These are phyloP conservation scores for Pichia sp. DNA, from an alignment of 1,139 yeast species.

Conservation along the genomic window DNA sequence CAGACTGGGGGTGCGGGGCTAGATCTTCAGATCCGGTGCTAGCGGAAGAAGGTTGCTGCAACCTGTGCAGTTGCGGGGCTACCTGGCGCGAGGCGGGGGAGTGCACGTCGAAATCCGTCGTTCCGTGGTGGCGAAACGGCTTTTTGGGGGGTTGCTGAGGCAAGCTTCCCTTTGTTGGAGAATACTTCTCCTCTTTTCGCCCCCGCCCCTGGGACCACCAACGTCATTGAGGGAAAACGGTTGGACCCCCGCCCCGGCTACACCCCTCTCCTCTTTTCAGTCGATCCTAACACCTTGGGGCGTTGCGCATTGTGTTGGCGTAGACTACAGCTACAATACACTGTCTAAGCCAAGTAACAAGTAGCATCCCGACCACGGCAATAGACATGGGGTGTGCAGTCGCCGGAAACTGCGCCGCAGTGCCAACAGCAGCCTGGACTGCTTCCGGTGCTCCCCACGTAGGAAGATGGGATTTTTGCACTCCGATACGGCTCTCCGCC, in stretches of 20 bases:
- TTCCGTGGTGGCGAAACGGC: not conserved
- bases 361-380: not conserved
- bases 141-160: not conserved
- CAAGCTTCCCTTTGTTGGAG: not conserved
- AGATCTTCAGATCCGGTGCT: not conserved
- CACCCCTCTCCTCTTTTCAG: too few species aligned
- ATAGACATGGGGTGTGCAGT: not conserved
- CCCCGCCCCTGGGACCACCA: not conserved
- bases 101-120: not conserved
- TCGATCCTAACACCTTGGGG: not conserved
- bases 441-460: not conserved
- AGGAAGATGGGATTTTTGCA: too few species aligned
- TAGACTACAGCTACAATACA: not conserved
- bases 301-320: not conserved
- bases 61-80: not conserved
- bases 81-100: too few species aligned
- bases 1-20: not conserved
- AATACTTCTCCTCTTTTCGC: not conserved
- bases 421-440: not conserved
- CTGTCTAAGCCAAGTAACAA: not conserved
- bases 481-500: too few species aligned
- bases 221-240: too few species aligned
- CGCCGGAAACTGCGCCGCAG: not conserved
- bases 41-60: not conserved
- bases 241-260: too few species aligned